Evolutionary conservation across 139 green algal genomes (phyloP), one percentile per base, ranked within the genome.

Genomic region (Astrephomene gubernaculifera): DNA sequence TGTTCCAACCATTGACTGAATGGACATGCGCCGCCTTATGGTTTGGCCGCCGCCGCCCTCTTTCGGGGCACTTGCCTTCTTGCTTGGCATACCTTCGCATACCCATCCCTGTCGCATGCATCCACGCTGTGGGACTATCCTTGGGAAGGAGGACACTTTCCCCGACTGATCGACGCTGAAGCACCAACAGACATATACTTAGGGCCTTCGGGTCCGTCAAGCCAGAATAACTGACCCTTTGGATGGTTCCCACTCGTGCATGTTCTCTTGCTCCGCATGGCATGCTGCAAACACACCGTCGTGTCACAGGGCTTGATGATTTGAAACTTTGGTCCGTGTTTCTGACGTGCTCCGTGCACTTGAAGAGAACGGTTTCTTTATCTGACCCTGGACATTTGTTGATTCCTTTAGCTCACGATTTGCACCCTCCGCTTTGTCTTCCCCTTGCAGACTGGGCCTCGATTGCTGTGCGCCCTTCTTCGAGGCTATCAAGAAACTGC

Each of bases 271-370:
- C n/a, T n/a, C n/a, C n/a, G n/a, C n/a, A n/a, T n/a, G n/a, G n/a
- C n/a, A n/a, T n/a, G n/a, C n/a, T n/a, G n/a, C n/a, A n/a, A n/a
- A n/a, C n/a, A n/a, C n/a, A n/a, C n/a, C n/a, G n/a, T 29, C 60
- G 60, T 27, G 31, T 65, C 45, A 57, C 31, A 35, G 57, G 49
- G 71, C 36, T 33, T 82, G 91, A 94, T 89, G 90, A 95, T 87
- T 71, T 70, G 87, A 87, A 88, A 74, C 84, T 85, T 91, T 95
- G 93, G 90, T 95, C 90, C 94, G 94, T 96, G 94, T 96, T 96
- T 90, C 92, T 88, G 88, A 96, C 82, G 80, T 81, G 94, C 73
- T 87, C 83, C 70, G 45, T 45, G 83, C 90, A 93, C 68, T 88
- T 96, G 93, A 86, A 81, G 71, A 93, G 90, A 90, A 71, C 82